These are phyloP conservation scores for Suhomyces prunicola DNA, from an alignment of 805 yeast species.

Conservation along the genomic window DNA sequence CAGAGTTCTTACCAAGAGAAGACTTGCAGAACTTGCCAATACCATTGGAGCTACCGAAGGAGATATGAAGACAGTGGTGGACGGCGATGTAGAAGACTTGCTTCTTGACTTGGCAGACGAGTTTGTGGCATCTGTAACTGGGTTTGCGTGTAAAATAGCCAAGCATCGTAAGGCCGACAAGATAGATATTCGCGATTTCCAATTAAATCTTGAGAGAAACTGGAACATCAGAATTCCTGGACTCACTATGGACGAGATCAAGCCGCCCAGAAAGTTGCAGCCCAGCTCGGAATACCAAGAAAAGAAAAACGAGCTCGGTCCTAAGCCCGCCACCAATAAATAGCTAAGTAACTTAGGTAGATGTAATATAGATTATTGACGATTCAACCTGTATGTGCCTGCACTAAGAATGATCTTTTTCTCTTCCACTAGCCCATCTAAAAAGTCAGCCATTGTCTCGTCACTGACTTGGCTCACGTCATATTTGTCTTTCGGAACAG, in stretches of 20 bases:
- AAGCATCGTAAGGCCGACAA: constrained; percentile 26
- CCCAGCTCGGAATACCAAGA: constrained; percentile 22
- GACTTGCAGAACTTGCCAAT: constrained; percentile 24
- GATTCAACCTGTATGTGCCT: constrained; percentile 32
- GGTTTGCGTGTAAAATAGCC: constrained; percentile 28
- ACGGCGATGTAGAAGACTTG: constrained; percentile 27
- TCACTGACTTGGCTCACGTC: constrained; percentile 34
- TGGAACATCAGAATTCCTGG: constrained; percentile 29
- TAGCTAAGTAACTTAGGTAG: background rate
- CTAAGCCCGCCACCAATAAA: background rate
- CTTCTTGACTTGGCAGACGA: constrained; percentile 28
- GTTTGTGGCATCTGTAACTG: constrained; percentile 25
- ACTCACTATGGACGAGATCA: constrained; percentile 22
- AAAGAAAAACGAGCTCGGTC: constrained; percentile 19
- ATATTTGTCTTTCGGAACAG: constrained; percentile 50
- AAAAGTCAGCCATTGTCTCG: constrained; percentile 41
- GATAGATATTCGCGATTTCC: constrained; percentile 26
- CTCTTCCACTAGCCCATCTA: constrained; percentile 43
- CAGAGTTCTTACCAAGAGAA: constrained; percentile 25
- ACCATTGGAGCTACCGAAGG: constrained; percentile 28
- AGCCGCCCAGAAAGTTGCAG: constrained; percentile 23
- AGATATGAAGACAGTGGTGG: constrained; percentile 25
- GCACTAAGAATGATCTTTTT: constrained; percentile 34
- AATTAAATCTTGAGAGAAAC: constrained; percentile 26
- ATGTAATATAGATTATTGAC: background rate